Base-by-base conservation (phyloP, 768 basidiomycete species). In the Trametes coccinea region DNA sequence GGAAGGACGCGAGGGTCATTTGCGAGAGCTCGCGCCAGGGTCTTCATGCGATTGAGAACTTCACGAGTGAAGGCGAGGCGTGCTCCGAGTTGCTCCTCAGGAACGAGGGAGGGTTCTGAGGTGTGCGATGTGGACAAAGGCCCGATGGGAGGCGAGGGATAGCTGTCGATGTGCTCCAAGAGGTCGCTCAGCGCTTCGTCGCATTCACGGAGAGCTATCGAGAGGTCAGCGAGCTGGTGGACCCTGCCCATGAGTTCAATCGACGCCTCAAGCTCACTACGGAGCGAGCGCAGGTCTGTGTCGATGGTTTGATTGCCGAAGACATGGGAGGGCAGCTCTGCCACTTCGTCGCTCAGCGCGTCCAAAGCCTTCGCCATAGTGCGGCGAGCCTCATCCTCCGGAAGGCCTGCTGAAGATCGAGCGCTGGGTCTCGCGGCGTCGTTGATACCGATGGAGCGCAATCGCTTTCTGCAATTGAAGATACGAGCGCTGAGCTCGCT, bases 111-210 rank as follows among this genome's bases (percentile, higher is more conserved):
- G 6, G 71, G 62, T 11, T 76, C 72, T 37, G 78, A 76, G 59
- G 74, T 61, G 64, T 84, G 84, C 14, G 78, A 73, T 27, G 85
- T 85, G 4, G 83, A 78, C 34, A 87, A 70, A 2, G 80, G 73
- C 4, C 81, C 78, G 30, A 77, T 70, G 4, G 87, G 87, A 34
- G 77, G 71, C 2, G 83, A 80, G 8, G 93, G 92, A 69, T 86
- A 93, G 67, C 89, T 92, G 71, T 95, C 93, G 56, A 93, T 80
- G 68, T 93, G 90, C 68, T 93, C 90, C 48, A 95, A 76, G 4
- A 95, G 78, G 71, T 94, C 91, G 67, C 93, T 95, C 46, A 94
- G 78, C 22, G 86, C 84, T n/a, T 79, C 76, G 70, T 95, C 93
- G 66, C 90, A 92, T 17, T 71, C 69, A 30, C 78, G 78, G 8